Conservation (phyloP, 2,329 filamentous ascomycete species). For the Pseudogymnoascus sp. region DNA sequence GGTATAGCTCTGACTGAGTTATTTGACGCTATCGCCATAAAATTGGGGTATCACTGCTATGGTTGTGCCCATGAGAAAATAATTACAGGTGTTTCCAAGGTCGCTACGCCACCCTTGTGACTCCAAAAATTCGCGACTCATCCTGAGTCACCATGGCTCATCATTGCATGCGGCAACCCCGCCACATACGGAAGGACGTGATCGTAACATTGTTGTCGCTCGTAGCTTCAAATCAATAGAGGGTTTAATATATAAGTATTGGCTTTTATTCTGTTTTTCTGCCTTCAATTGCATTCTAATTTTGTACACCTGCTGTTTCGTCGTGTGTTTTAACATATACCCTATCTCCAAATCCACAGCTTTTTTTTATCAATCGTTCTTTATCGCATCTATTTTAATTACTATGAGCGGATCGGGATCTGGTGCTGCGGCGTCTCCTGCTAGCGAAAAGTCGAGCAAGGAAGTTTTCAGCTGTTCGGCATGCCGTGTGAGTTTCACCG, state of each 20-base stretch:
- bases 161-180: background rate
- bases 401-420: background rate
- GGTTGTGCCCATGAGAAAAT: background rate
- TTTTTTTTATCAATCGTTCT: background rate
- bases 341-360: too few relatives aligned
- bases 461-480: constrained; percentile 2
- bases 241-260: background rate
- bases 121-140: background rate
- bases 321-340: background rate
- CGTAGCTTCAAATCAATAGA: background rate
- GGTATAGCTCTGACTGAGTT: background rate
- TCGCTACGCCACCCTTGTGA: background rate
- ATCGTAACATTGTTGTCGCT: background rate
- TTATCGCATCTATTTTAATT: background rate
- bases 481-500: background rate
- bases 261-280: background rate
- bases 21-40: background rate
- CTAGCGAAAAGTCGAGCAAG: background rate
- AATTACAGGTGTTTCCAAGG: background rate
- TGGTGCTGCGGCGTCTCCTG: background rate
- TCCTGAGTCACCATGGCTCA: constrained; percentile 4
- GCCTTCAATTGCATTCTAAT: background rate
- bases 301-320: background rate
- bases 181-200: background rate
- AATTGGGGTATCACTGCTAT: background rate